phyloP scores from a whole-genome alignment of 768 basidiomycete species.

The Tricholoma matsutake region DNA sequence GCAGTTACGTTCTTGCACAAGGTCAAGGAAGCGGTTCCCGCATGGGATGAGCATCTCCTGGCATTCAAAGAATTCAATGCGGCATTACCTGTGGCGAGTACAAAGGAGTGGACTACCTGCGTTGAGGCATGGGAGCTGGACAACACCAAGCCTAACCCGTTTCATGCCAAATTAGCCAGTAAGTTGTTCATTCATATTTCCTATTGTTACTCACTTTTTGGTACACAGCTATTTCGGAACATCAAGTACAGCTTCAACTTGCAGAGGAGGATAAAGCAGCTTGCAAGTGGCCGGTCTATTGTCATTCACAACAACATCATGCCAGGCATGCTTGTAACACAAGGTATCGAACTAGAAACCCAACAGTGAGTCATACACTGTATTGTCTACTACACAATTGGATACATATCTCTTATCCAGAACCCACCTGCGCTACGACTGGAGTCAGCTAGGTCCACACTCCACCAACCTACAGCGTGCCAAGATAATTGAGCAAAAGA shows the following conservation, averaged over 20 bases:
- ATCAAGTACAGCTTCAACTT: conserved; percentile 6
- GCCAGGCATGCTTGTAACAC: conserved; percentile 21
- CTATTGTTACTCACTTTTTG: background rate
- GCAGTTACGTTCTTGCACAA: conserved; percentile 9
- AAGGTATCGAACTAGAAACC: conserved; percentile 11
- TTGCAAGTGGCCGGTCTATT: background rate
- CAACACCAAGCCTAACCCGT: conserved; percentile 6
- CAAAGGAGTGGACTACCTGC: background rate
- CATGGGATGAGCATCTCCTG: conserved; percentile 2
- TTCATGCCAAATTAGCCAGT: background rate
- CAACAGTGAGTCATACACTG: background rate
- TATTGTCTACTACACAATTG: background rate
- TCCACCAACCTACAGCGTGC: conserved; percentile 13
- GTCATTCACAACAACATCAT: conserved; percentile 11
- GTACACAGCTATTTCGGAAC: conserved; percentile 6
- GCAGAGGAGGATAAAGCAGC: conserved; percentile 8
- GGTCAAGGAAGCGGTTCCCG: conserved; percentile 8
- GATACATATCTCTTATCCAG: background rate
- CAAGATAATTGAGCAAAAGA: background rate
- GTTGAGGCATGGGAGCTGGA: conserved; percentile 9
- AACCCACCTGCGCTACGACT: background rate
- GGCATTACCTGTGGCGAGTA: background rate
- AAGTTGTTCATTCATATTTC: background rate
- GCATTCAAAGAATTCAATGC: conserved; percentile 12
- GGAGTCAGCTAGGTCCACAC: conserved; percentile 5